phyloP scores from a whole-genome alignment of 1,284 basidiomycete species.

The Kwoniella shivajii region DNA sequence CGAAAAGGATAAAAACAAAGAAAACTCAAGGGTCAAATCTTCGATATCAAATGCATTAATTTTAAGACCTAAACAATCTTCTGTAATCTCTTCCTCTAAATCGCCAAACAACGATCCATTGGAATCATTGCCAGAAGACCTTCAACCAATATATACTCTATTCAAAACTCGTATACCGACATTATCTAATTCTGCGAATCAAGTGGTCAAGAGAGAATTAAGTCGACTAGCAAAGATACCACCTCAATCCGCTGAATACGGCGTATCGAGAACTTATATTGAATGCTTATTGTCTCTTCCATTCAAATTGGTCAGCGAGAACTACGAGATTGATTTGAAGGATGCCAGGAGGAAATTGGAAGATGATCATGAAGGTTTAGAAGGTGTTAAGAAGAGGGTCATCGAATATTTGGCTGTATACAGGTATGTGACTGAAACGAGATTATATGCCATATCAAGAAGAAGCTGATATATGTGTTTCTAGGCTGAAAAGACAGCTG shows the following conservation, averaged over 20 bases:
- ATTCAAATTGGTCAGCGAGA: constrained; percentile 42
- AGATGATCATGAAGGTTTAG: constrained; percentile 48
- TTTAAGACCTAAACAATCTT: neutral
- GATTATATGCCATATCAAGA: neutral
- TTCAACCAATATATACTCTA: constrained; percentile 33
- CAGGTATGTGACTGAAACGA: constrained; percentile 21
- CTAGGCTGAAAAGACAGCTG: constrained; percentile 43
- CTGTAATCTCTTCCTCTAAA: neutral
- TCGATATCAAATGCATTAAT: constrained; percentile 1
- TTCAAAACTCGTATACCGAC: constrained; percentile 27
- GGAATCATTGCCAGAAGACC: constrained; percentile 36
- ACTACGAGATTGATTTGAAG: constrained; percentile 36
- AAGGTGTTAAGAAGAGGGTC: constrained; percentile 49
- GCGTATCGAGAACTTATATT: constrained; percentile 47
- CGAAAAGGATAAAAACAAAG: neutral
- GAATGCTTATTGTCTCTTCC: constrained; percentile 48
- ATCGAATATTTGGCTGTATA: constrained; percentile 52
- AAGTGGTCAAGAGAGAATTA: constrained; percentile 40
- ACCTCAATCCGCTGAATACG: constrained; percentile 48
- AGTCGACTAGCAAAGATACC: constrained; percentile 41
- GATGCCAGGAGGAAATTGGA: constrained; percentile 39
- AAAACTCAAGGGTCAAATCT: too few relatives aligned
- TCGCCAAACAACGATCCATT: neutral
- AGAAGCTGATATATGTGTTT: neutral
- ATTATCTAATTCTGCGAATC: constrained; percentile 28